Evolutionary conservation across 2,329 filamentous ascomycete genomes (phyloP).

Genomic region (Botrytis porri): DNA sequence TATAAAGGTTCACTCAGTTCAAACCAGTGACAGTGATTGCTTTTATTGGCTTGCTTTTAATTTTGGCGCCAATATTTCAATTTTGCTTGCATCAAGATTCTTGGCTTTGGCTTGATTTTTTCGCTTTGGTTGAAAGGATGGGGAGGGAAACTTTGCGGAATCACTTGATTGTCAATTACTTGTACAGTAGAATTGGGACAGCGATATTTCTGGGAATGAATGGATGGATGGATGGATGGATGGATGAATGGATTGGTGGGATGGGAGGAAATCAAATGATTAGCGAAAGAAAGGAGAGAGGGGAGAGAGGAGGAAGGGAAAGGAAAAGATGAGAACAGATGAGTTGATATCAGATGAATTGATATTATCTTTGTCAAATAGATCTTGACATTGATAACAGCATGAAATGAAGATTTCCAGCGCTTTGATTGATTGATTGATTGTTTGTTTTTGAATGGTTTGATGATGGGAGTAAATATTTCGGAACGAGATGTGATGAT

Average conservation of each 20-base stretch:
- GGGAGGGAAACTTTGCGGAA: conserved; percentile 4
- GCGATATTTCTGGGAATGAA: not conserved
- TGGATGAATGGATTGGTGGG: not conserved
- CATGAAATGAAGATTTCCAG: not conserved
- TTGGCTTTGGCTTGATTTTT: conserved; percentile 1
- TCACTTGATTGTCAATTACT: conserved; percentile 2
- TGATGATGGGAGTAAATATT: not conserved
- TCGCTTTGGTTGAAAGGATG: not conserved
- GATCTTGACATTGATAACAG: not conserved
- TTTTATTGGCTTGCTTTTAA: conserved; percentile 3
- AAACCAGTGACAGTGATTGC: not conserved
- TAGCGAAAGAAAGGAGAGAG: not conserved
- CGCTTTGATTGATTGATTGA: not conserved
- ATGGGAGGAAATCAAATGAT: not conserved
- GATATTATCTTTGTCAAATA: conserved; percentile 1
- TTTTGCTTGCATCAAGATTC: conserved; percentile 4
- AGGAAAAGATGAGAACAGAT: conserved; percentile 5
- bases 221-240: not conserved
- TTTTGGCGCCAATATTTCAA: not conserved
- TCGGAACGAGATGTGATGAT: not conserved
- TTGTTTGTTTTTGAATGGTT: not conserved
- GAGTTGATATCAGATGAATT: conserved; percentile 1
- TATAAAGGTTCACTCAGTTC: not conserved
- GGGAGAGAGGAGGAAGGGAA: not conserved
- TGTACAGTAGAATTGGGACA: conserved; percentile 13